phyloP scores from a whole-genome alignment of 129 eudicot species.

The Flaveria linearis region DNA sequence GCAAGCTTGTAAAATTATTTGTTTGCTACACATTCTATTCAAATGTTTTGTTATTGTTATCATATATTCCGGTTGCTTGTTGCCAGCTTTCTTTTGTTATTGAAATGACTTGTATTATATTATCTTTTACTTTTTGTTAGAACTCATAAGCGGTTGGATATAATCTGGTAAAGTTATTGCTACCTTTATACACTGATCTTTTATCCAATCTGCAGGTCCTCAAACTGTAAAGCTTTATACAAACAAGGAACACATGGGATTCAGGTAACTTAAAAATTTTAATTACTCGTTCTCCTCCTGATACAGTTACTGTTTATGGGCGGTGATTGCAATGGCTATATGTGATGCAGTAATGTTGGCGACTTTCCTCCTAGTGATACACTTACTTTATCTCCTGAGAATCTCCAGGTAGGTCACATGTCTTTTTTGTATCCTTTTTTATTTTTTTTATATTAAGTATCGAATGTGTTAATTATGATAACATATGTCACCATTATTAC shows the following conservation, averaged over 20 bases:
- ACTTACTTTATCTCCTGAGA: conserved; percentile 61
- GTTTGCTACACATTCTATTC: background rate
- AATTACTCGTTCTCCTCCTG: background rate
- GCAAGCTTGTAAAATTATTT: background rate
- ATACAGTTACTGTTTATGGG: background rate
- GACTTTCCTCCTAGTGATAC: conserved; percentile 93
- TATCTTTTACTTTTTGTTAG: too few relatives aligned
- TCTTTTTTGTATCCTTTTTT: background rate
- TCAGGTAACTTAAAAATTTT: conserved; percentile 55
- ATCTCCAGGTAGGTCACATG: conserved; percentile 53
- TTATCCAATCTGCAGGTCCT: conserved; percentile 59
- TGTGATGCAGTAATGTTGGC: conserved; percentile 68
- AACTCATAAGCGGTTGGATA: background rate
- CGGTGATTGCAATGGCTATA: conserved; percentile 20
- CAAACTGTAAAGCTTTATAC: conserved; percentile 81
- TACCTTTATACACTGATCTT: conserved; percentile 11
- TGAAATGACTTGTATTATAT: background rate
- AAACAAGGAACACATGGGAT: conserved; percentile 97
- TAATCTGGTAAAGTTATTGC: background rate
- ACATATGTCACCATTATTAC: background rate
- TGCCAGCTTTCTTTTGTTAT: background rate
- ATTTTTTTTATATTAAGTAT: background rate
- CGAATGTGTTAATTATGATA: background rate
- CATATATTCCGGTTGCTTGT: background rate
- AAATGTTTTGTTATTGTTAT: background rate